Evolutionary conservation across 495 filamentous ascomycete species (phyloP).

Genomic region (Hypoxylon lienhwacheense): DNA sequence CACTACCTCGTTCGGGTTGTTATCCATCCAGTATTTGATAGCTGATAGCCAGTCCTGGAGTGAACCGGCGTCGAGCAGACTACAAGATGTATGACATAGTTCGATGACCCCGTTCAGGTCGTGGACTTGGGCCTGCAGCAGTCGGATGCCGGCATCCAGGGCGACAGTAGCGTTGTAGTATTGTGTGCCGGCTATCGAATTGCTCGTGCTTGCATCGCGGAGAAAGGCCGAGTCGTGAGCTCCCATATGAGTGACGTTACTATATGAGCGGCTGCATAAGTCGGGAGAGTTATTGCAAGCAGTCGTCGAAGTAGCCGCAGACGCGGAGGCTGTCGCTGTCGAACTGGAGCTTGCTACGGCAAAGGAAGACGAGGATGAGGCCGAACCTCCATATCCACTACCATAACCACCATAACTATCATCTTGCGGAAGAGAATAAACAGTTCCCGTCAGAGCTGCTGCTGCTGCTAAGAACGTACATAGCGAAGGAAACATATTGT

Average conservation of each 20-base stretch:
- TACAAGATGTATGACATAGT: slow-evolving; percentile 68
- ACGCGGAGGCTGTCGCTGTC: slow-evolving; percentile 12
- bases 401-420: slow-evolving; percentile 2
- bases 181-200: slow-evolving; percentile 65
- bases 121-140: slow-evolving; percentile 72
- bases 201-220: slow-evolving; percentile 52
- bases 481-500: slow-evolving; percentile 37
- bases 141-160: slow-evolving; percentile 67
- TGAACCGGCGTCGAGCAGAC: slow-evolving; percentile 64
- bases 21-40: slow-evolving; percentile 66
- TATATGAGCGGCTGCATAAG: slow-evolving; percentile 64
- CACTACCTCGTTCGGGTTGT: slow-evolving; percentile 66
- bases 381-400: slow-evolving; percentile 16
- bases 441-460: slow-evolving; percentile 33
- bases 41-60: slow-evolving; percentile 58
- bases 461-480: slow-evolving; percentile 20
- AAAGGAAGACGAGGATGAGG: slow-evolving; percentile 14
- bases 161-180: slow-evolving; percentile 65
- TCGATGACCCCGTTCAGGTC: slow-evolving; percentile 51
- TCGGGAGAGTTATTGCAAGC: slow-evolving; percentile 69
- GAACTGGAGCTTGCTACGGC: slow-evolving; percentile 21
- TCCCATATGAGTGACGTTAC: slow-evolving; percentile 67
- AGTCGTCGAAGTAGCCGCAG: slow-evolving; percentile 18
- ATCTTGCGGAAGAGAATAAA: slow-evolving; percentile 32
- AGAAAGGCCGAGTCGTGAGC: slow-evolving; percentile 72